Conservation (phyloP, 495 filamentous ascomycete genomes). For the Articulospora tetracladia region DNA sequence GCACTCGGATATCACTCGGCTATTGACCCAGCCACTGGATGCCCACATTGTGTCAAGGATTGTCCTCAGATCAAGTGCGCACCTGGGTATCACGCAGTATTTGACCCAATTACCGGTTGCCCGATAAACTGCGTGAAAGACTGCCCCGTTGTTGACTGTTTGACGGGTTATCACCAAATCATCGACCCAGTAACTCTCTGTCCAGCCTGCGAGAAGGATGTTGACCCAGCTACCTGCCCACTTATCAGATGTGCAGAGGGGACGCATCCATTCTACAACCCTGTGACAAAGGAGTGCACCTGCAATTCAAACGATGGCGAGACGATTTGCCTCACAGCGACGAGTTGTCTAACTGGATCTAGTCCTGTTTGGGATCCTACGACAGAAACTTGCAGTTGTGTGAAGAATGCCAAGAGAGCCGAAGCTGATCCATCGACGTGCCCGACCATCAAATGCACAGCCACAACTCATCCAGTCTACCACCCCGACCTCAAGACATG, state of each 20-base stretch:
- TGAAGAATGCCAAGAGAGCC: not conserved
- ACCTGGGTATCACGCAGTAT: not conserved
- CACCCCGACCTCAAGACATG: slow-evolving; percentile 3
- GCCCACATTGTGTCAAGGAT: not conserved
- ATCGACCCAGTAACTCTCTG: not conserved
- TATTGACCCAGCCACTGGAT: not conserved
- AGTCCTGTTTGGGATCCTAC: not conserved
- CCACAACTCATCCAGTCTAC: not conserved
- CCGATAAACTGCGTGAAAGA: not conserved
- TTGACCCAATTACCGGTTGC: not conserved
- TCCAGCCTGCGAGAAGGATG: not conserved
- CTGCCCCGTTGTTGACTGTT: not conserved
- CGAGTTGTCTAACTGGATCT: not conserved
- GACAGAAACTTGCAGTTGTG: slow-evolving; percentile 1
- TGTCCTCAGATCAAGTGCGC: not conserved
- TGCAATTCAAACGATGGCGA: not conserved
- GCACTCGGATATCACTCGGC: not conserved
- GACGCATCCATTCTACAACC: slow-evolving; percentile 1
- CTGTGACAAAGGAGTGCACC: not conserved
- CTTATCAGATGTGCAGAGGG: not conserved
- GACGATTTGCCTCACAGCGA: not conserved
- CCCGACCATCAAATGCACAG: slow-evolving; percentile 10
- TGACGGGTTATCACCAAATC: not conserved
- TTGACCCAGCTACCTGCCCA: not conserved
- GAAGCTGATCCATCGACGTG: slow-evolving; percentile 9